A percentile compares a stretch with the other conserved stretches of the same genome.
These are phyloP conservation scores for Termitomyces sp. DNA, from an alignment of 768 basidiomycete genomes.

Conservation along the genomic window DNA sequence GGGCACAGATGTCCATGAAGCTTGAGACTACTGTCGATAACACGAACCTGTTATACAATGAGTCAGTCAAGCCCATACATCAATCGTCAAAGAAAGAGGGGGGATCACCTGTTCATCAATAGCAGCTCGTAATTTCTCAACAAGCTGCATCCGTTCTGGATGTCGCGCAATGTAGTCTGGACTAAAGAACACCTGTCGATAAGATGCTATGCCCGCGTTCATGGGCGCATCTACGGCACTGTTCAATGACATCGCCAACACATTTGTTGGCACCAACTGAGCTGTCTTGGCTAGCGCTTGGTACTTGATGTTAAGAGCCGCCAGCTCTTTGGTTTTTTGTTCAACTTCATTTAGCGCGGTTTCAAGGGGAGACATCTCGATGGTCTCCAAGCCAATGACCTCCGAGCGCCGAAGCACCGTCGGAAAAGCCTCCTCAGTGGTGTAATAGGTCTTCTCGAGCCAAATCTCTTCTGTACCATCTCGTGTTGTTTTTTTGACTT, in stretches of 20 bases:
- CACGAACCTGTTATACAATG: conserved; percentile 51
- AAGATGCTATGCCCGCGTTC: conserved; percentile 74
- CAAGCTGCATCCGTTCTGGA: conserved; percentile 65
- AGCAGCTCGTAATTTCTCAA: conserved; percentile 68
- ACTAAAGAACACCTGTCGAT: conserved; percentile 74
- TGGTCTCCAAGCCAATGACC: conserved; percentile 63
- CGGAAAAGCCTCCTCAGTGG: conserved; percentile 87
- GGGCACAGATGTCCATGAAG: conserved; percentile 83
- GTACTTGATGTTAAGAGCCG: conserved; percentile 65
- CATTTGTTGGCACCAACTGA: conserved; percentile 72
- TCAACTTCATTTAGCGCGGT: conserved; percentile 81
- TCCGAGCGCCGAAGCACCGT: conserved; percentile 90
- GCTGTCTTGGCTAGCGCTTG: conserved; percentile 74
- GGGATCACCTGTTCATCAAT: conserved; percentile 80
- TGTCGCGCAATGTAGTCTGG: conserved; percentile 64
- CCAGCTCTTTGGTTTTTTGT: conserved; percentile 75
- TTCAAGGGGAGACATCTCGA: conserved; percentile 84
- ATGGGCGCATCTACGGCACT: conserved; percentile 79
- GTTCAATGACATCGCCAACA: conserved; percentile 84
- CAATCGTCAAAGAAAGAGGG: background rate
- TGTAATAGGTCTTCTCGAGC: conserved; percentile 86
- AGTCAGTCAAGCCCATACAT: background rate
- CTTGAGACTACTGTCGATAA: conserved; percentile 80
- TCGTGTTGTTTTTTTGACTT: conserved; percentile 57
- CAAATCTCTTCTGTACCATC: conserved; percentile 75